Conservation (phyloP, 1,284 basidiomycete genomes). For the Rhodofomes roseus region DNA sequence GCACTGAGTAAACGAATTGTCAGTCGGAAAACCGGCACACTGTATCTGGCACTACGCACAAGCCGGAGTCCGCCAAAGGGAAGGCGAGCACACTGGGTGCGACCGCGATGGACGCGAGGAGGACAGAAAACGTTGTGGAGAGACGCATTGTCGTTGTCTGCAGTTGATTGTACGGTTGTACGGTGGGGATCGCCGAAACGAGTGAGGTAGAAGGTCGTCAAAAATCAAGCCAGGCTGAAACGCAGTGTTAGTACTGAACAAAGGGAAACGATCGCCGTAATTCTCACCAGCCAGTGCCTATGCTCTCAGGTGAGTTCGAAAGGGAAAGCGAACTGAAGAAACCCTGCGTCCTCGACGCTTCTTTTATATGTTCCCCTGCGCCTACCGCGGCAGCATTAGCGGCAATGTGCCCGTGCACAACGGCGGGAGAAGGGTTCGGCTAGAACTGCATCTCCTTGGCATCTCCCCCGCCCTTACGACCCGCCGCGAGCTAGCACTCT, state of each 20-base stretch:
- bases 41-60: neutral
- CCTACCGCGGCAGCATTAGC: no score
- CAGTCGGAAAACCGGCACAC: no score
- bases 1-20: neutral
- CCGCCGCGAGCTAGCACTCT: no score
- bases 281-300: neutral
- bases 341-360: neutral
- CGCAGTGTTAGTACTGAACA: neutral
- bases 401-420: no score
- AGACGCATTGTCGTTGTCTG: neutral
- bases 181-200: neutral
- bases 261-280: neutral
- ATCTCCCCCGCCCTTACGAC: no score
- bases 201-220: neutral
- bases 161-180: no score
- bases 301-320: neutral
- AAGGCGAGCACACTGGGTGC: neutral
- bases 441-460: no score
- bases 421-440: no score
- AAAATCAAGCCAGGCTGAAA: neutral
- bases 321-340: neutral
- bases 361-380: no score
- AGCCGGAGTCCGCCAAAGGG: neutral
- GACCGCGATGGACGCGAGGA: neutral
- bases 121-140: neutral